Percentiles rank a stretch among this genome's conserved stretches.
Conservation (phyloP, 768 basidiomycete genomes). For the Hebeloma cylindrosporum region DNA sequence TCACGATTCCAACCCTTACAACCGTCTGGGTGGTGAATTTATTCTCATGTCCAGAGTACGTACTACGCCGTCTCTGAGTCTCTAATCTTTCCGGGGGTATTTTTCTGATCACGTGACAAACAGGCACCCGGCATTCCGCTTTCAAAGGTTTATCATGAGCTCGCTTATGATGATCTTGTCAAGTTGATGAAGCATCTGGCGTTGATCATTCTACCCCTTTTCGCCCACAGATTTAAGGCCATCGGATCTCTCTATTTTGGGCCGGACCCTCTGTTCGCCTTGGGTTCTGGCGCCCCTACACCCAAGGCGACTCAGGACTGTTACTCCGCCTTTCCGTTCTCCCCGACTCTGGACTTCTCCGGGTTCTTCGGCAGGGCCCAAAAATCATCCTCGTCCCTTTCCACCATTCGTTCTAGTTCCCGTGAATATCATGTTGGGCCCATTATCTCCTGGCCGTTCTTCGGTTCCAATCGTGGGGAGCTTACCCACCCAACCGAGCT, state of each 20-base stretch:
- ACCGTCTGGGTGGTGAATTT: conserved; percentile 81
- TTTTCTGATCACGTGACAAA: conserved; percentile 16
- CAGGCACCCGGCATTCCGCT: conserved; percentile 78
- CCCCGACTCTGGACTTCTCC: conserved; percentile 38
- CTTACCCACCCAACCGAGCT: conserved; percentile 66
- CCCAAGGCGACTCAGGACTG: conserved; percentile 42
- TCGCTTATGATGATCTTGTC: conserved; percentile 64
- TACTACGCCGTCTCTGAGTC: conserved; percentile 9
- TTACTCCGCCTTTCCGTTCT: conserved; percentile 47
- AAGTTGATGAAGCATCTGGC: conserved; percentile 70
- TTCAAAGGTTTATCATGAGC: conserved; percentile 65
- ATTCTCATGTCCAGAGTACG: conserved; percentile 85
- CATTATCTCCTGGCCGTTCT: conserved; percentile 90
- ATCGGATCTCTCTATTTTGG: conserved; percentile 76
- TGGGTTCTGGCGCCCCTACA: conserved; percentile 40
- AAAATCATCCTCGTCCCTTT: conserved; percentile 22
- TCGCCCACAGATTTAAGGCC: conserved; percentile 71
- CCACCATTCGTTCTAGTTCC: conserved; percentile 13
- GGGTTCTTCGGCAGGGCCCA: conserved; percentile 24
- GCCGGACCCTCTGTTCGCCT: conserved; percentile 34
- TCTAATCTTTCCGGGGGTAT: neutral
- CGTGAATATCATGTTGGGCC: conserved; percentile 65
- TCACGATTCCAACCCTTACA: conserved; percentile 82
- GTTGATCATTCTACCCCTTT: conserved; percentile 65
- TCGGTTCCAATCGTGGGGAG: conserved; percentile 80